Evolutionary conservation across 805 yeast genomes (phyloP), one percentile per base, ranked within the genome.

Genomic region (Hanseniaspora meyeri): DNA sequence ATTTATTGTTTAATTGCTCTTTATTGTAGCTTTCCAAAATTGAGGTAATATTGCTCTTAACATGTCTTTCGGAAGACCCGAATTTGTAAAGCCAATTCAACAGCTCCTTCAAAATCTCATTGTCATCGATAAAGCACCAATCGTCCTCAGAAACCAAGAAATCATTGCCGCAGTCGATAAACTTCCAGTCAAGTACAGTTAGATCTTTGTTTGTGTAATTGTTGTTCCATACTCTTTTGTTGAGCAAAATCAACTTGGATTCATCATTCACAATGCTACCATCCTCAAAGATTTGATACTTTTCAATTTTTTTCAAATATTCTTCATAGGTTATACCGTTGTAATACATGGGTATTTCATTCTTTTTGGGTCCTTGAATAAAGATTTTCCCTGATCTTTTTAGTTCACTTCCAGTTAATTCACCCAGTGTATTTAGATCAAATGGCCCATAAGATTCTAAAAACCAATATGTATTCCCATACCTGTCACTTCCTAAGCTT

Each of bases 401-500:
- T 12, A 43, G 24, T 20, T 38, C 32, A n/a, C 11, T 11, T 4
- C 31, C 46, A 7, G 71, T 74, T 10, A 75, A 78, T 42, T 42
- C 29, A 16, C 48, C 48, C 7, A 45, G 27, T 6, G 71, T 75
- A 8, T 75, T 63, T 8, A 74, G 73, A 4, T 89, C 87, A 49
- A 88, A 53, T 14, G 20, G 73, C 0, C 97, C 98, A 64, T 85
- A 84, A 60, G 76, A 75, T 64, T 91, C 97, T 65, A 89, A 81
- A 96, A 96, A 93, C 95, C 95, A 93, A 67, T 91, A 93, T 61
- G 90, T 74, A 70, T 93, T 93, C 67, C 74, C 89, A 58, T 79
- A 78, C 51, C 95, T 72, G 68, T 93, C 98, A 58, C 81, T 77
- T 2, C 98, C 98, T 31, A 93, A 71, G 34, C 80, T 74, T 55